These are phyloP conservation scores for Bryoerythrophyllum caledonicum DNA, from an alignment of 225 moss, liverwort and hornwort genomes.

Conservation along the genomic window DNA sequence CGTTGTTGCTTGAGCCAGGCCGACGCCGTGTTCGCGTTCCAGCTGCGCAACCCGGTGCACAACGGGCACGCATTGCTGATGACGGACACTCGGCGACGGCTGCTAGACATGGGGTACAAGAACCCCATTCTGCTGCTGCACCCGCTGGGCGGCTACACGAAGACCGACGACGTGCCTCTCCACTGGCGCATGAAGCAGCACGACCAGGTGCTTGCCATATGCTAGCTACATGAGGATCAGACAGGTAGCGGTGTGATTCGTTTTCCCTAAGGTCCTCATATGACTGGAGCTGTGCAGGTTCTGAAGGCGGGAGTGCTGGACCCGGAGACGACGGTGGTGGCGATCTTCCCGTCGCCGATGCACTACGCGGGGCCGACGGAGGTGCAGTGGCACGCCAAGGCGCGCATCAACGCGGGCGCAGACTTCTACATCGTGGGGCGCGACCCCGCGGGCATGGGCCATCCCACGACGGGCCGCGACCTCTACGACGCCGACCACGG, in stretches of 20 bases:
- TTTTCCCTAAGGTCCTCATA: too few relatives aligned
- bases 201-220: conserved; percentile 40
- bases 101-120: conserved; percentile 93
- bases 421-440: conserved; percentile 95
- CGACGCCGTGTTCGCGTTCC: conserved; percentile 97
- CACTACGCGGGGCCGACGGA: conserved; percentile 98
- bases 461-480: conserved; percentile 83
- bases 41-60: conserved; percentile 96
- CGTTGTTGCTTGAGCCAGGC: conserved; percentile 38
- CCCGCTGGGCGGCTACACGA: conserved; percentile 89
- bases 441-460: conserved; percentile 99
- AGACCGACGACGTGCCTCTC: conserved; percentile 90
- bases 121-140: conserved; percentile 88
- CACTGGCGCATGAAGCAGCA: conserved; percentile 99
- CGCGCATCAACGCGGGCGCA: conserved; percentile 96
- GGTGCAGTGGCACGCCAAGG: conserved; percentile 99
- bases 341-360: conserved; percentile 99
- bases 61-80: conserved; percentile 97
- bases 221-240: too few relatives aligned
- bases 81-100: conserved; percentile 86
- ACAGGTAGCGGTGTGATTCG: too few relatives aligned
- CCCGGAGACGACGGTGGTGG: conserved; percentile 86
- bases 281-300: conserved; percentile 43
- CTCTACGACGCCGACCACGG: conserved; percentile 94
- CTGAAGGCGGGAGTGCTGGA: conserved; percentile 82